A percentile compares a stretch with the other conserved stretches of the same genome.
These are phyloP conservation scores for Plasmopara halstedii DNA, from an alignment of 352 stramenopile genomes.

Conservation along the genomic window DNA sequence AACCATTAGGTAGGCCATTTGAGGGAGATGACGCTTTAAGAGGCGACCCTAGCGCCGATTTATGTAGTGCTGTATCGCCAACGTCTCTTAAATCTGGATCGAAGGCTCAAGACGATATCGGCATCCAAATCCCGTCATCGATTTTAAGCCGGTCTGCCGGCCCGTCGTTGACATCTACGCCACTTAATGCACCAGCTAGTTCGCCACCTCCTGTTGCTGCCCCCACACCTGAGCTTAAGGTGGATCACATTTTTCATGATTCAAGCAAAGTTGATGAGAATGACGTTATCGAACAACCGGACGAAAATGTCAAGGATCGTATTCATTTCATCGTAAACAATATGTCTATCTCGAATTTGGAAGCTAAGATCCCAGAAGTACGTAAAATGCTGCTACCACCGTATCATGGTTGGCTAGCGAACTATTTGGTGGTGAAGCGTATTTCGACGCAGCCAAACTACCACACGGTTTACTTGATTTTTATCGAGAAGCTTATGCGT, in stretches of 20 bases:
- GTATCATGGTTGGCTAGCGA: constrained; percentile 97
- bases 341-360: constrained; percentile 96
- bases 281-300: constrained; percentile 58
- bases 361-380: constrained; percentile 95
- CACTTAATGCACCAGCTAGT: constrained; percentile 30
- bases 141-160: constrained; percentile 38
- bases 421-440: constrained; percentile 98
- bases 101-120: constrained; percentile 27
- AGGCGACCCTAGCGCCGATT: constrained; percentile 11
- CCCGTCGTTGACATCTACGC: constrained; percentile 38
- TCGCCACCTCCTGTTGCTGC: constrained; percentile 34
- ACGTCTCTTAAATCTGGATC: constrained; percentile 4
- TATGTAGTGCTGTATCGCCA: constrained; percentile 17
- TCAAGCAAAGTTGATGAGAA: constrained; percentile 53
- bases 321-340: constrained; percentile 99
- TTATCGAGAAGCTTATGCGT: constrained; percentile 95
- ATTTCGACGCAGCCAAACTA: constrained; percentile 99
- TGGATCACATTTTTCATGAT: constrained; percentile 82
- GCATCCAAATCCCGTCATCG: constrained; percentile 33
- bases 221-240: constrained; percentile 49
- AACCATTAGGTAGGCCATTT: constrained; percentile 8
- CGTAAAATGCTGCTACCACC: constrained; percentile 89
- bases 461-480: constrained; percentile 95
- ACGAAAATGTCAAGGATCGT: constrained; percentile 89
- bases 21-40: constrained; percentile 19